phyloP scores from a whole-genome alignment of 176 grass and related monocot species.

The barley (Hordeum vulgare) region MorexV3_pseudomolecules_assembly NC_058521.1:23503640-23504139 shows the following conservation, averaged over 20 bases:
- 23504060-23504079: neutral
- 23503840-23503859: neutral
- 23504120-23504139: neutral
- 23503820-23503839: neutral
- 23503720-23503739: neutral
- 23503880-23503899: neutral
- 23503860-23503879: neutral
- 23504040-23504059: neutral
- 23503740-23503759: neutral
- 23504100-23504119: neutral
- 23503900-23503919: neutral
- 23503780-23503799: neutral
- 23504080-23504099: neutral
- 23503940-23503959: neutral
- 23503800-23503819: neutral
- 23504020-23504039: neutral
- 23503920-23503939: neutral
- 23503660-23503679: neutral
- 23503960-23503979: neutral
- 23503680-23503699: neutral
- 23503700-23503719: slow-evolving; percentile 9
- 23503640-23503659: slow-evolving; percentile 10
- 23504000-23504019: neutral
- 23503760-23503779: neutral
- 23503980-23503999: neutral